Evolutionary conservation across 2,329 filamentous ascomycete species (phyloP).

Genomic region (Venturia nashicola): DNA sequence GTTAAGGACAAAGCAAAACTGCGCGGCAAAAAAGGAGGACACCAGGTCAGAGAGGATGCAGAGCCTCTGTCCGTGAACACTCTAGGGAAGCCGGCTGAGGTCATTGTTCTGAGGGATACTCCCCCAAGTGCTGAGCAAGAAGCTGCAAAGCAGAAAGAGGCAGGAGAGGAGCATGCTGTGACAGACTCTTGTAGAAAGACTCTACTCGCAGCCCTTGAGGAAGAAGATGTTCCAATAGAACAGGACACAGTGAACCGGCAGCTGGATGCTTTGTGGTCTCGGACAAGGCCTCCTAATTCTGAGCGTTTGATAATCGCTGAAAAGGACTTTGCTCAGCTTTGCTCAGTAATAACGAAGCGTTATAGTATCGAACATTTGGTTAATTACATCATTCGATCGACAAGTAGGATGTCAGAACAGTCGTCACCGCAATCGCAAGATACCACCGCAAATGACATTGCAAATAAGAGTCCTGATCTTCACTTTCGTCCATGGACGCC

Average conservation of each 20-base stretch:
- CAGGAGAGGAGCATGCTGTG: background rate
- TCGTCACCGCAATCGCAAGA: background rate
- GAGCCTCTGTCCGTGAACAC: slow-evolving; percentile 18
- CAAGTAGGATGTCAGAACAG: background rate
- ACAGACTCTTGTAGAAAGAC: background rate
- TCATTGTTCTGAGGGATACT: slow-evolving; percentile 22
- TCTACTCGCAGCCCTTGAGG: background rate
- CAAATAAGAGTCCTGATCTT: background rate
- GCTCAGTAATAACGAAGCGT: background rate
- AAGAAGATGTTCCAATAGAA: background rate
- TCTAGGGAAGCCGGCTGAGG: slow-evolving; percentile 23
- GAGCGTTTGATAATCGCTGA: background rate
- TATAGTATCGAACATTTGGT: background rate
- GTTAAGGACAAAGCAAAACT: slow-evolving; percentile 12
- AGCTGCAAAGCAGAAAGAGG: background rate
- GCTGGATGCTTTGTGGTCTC: slow-evolving; percentile 3
- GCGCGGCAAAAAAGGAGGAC: slow-evolving; percentile 15
- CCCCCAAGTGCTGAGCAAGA: slow-evolving; percentile 13
- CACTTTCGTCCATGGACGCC: background rate
- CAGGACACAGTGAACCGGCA: background rate
- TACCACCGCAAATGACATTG: background rate
- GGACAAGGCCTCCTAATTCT: background rate
- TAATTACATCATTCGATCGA: background rate
- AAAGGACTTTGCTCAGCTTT: background rate
- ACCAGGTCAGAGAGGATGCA: slow-evolving; percentile 18